Conservation (phyloP, 2,329 filamentous ascomycete species). For the Sclerotiophoma versabilis region DNA sequence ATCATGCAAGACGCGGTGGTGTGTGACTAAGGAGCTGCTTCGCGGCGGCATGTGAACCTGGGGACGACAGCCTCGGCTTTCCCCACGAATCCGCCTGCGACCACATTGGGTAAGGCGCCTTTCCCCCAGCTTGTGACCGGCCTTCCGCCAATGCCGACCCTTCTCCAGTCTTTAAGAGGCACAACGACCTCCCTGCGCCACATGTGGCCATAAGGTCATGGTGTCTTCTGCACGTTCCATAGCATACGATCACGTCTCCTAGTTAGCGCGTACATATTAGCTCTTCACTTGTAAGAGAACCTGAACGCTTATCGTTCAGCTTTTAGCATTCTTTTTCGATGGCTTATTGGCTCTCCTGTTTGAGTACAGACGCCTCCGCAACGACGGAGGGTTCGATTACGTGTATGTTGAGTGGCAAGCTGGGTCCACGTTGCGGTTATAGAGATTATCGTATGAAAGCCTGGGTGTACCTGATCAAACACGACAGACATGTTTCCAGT, state of each 20-base stretch:
- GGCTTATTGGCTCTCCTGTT: not conserved
- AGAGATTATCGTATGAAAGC: not conserved
- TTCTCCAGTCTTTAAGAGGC: not conserved
- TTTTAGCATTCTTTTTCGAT: not conserved
- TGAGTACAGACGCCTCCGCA: not conserved
- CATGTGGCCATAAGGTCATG: not conserved
- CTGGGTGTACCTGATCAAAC: not conserved
- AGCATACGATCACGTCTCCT: not conserved
- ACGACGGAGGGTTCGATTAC: not conserved
- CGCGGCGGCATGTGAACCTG: constrained; percentile 32
- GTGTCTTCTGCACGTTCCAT: not conserved
- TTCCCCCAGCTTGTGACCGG: not conserved
- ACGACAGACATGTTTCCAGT: not conserved
- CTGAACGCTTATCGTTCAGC: not conserved
- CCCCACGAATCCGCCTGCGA: constrained; percentile 22
- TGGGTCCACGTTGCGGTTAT: not conserved
- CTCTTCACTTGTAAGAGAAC: not conserved
- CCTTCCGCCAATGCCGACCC: not conserved
- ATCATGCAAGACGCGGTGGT: constrained; percentile 9
- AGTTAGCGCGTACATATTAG: not conserved
- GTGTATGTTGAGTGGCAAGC: not conserved
- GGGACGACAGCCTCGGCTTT: constrained; percentile 29
- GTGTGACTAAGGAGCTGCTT: constrained; percentile 18
- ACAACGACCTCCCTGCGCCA: not conserved
- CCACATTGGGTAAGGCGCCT: not conserved